phyloP scores from a whole-genome alignment of 106 monocot species.

The Dendrobium chrysotoxum region DNA sequence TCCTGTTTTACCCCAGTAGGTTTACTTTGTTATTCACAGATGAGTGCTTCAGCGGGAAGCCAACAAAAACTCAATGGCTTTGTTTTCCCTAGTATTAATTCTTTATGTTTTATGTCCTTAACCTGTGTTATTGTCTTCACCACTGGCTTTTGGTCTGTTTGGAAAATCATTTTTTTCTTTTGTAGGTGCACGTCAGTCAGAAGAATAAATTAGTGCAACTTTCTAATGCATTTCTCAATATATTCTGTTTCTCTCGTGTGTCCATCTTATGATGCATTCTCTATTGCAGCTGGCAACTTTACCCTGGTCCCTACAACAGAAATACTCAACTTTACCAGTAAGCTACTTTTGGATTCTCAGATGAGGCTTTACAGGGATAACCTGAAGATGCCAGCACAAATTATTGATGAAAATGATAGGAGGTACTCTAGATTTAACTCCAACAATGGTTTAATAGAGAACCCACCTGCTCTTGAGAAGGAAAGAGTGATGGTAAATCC shows the following conservation, averaged over 20 bases:
- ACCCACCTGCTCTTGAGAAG: constrained; percentile 56
- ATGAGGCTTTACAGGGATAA: constrained; percentile 38
- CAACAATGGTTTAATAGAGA: constrained; percentile 67
- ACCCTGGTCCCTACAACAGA: constrained; percentile 52
- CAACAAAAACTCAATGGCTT: background rate
- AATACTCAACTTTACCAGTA: constrained; percentile 45
- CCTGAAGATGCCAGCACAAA: constrained; percentile 77
- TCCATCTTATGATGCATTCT: background rate
- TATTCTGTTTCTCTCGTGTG: background rate
- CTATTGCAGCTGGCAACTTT: constrained; percentile 49
- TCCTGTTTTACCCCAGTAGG: background rate
- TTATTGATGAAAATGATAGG: constrained; percentile 64
- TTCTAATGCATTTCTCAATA: background rate
- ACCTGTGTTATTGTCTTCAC: background rate
- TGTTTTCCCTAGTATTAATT: background rate
- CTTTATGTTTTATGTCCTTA: background rate
- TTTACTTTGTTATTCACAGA: background rate
- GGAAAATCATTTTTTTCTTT: constrained; percentile 2
- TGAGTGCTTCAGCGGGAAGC: background rate
- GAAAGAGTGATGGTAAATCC: constrained; percentile 68
- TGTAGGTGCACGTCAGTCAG: background rate
- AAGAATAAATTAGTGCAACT: background rate
- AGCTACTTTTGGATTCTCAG: constrained; percentile 45
- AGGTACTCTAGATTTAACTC: constrained; percentile 38
- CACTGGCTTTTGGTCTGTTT: background rate